Base-by-base conservation (phyloP, 345 rosid genomes). In the Citrus mangshanensis region DNA sequence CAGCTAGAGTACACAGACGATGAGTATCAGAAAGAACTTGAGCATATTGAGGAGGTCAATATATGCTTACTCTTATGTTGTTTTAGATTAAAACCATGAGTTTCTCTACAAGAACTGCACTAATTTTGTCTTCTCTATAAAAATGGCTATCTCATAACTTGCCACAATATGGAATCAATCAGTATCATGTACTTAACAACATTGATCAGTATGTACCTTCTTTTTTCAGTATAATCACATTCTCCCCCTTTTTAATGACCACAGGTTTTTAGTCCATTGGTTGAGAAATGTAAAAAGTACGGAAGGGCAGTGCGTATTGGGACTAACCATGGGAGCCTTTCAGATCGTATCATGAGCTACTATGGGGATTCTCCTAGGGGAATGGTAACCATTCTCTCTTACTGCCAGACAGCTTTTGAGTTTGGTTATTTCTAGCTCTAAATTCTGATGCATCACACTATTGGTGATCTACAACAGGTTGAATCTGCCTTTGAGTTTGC, bases 401-500 rank as follows among this genome's bases (percentile, higher is more conserved):
- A 42, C 77, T 74, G 60, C 61, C 62, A 56, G 73, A 25, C 37
- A 63, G 49, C 56, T 81, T 84, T 64, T 62, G 22, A 72, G 65
- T 62, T 9, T 13, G 22, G 69, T 80, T 81, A 79, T 32, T 63
- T 79, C 77, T 75, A 40, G 68, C 59, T 78, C 40, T 27, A 63
- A 72, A 56, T 67, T 16, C 40, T 69, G 79, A 62, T 59, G 72
- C 73, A 81, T 81, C 75, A 75, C 69, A 30, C 13, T 83, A 77
- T 77, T 78, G 55, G 13, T 12, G 64, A 81, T 82, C 68, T 75
- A 69, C 72, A 88, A 77, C 88, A 95, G 99, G 99, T 94, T 77
- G 98, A 96, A 89, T 96, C 98, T 67, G 98, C 99, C 60, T 96
- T 94, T 75, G 99, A 96, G 91, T 96, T 96, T 89, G 98, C 98